A percentile compares a stretch with the other conserved stretches of the same genome.
Conservation (phyloP, 352 stramenopile species). For the Phytophthora pinifolia region DNA sequence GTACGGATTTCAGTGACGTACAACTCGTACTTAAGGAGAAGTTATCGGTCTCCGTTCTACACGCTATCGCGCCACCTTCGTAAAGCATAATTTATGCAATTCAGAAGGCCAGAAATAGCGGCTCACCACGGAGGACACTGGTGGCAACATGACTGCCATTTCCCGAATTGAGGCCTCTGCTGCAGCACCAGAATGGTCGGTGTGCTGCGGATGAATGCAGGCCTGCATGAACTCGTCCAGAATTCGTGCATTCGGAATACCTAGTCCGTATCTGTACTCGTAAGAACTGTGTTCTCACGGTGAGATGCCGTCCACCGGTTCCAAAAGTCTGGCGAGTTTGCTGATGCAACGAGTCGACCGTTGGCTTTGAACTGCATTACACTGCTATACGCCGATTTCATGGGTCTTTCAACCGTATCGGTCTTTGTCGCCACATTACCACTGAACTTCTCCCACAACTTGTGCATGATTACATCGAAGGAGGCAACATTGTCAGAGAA, state of each 20-base stretch:
- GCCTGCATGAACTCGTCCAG: too few species aligned
- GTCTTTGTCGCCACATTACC: not conserved
- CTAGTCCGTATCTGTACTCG: not conserved
- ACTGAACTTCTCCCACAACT: slow-evolving; percentile 3
- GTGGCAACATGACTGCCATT: too few species aligned
- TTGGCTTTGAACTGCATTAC: not conserved
- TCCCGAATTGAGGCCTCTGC: too few species aligned
- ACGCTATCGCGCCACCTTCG: too few species aligned
- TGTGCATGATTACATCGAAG: slow-evolving; percentile 5
- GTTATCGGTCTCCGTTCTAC: too few species aligned
- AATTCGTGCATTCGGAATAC: not conserved
- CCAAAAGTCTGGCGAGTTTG: not conserved
- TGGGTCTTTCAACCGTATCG: not conserved
- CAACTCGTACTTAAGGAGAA: too few species aligned
- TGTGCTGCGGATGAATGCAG: too few species aligned
- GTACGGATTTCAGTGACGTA: too few species aligned
- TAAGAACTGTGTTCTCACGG: not conserved
- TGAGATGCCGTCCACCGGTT: not conserved
- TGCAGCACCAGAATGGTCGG: too few species aligned
- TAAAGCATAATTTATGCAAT: too few species aligned
- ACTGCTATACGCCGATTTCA: not conserved
- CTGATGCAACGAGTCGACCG: not conserved
- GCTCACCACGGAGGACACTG: too few species aligned
- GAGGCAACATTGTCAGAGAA: slow-evolving; percentile 6
- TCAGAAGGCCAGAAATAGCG: too few species aligned